A percentile compares a stretch with the other conserved stretches of the same genome.
Conservation (phyloP, 805 yeast species). For the Kluyveromyces starmeri region DNA sequence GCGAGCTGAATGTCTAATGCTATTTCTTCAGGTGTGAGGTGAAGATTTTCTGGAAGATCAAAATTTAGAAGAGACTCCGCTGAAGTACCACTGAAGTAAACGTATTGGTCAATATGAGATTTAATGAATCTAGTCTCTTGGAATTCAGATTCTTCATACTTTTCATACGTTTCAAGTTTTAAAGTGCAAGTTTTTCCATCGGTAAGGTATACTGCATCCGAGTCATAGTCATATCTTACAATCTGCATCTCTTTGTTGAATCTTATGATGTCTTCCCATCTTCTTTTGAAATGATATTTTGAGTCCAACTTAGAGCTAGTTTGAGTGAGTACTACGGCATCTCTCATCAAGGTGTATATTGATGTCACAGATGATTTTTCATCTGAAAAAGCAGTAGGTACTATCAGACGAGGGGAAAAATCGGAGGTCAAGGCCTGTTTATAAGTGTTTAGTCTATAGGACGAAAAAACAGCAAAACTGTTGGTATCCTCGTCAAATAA, state of each 20-base stretch:
- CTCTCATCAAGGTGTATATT: constrained; percentile 50
- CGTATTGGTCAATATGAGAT: constrained; percentile 77
- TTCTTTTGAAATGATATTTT: constrained; percentile 29
- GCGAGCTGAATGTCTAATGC: constrained; percentile 45
- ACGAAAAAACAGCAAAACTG: constrained; percentile 49
- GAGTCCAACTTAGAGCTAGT: constrained; percentile 34
- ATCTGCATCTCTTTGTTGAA: constrained; percentile 46
- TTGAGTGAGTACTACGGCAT: constrained; percentile 60
- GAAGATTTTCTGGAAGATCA: constrained; percentile 36
- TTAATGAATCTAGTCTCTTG: constrained; percentile 37
- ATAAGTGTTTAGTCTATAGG: constrained; percentile 54
- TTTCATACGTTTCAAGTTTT: constrained; percentile 37
- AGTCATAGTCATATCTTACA: constrained; percentile 52
- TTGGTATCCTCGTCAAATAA: constrained; percentile 37
- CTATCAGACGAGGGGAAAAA: constrained; percentile 39
- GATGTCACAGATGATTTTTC: constrained; percentile 23
- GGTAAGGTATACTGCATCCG: constrained; percentile 37
- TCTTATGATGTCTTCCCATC: constrained; percentile 77
- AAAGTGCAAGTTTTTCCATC: constrained; percentile 55
- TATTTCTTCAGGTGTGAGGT: constrained; percentile 36
- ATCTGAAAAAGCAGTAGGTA: constrained; percentile 45
- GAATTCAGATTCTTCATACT: constrained; percentile 18
- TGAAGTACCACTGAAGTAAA: constrained; percentile 44
- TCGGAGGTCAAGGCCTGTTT: constrained; percentile 19
- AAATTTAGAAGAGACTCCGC: constrained; percentile 41